Base-by-base conservation (phyloP, 306 rosid genomes). In the Quercus aquifolioides region DNA sequence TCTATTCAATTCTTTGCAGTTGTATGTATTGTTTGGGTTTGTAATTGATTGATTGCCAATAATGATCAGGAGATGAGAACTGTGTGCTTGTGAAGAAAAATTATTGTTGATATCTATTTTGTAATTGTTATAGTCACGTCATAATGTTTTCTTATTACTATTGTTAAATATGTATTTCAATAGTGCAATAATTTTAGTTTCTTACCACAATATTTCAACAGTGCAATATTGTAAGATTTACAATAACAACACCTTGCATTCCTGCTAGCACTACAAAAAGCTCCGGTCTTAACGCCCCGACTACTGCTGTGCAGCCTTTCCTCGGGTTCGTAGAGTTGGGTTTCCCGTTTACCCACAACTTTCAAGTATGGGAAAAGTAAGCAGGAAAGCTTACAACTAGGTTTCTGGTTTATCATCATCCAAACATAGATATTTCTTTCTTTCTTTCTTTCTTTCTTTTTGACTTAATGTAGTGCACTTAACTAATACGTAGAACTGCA, bases 1-100 rank as follows among this genome's bases (percentile, higher is more conserved):
- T 69, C 33, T 76, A 30, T 14, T 41, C 79, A 63, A 82, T 82
- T 82, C 82, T 73, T 90, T 74, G 82, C 64, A 75, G 82, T 75
- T 74, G 89, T 76, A 62, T 82, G 83, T 76, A 71, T 72, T 71
- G 60, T 30, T 51, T 68, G 80, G 18, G 9, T 58, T 72, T 75
- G 83, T 38, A 73, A 38, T 74, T 84, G 87, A 33, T 81, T 82
- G 82, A 69, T 81, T 75, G 52, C 54, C 25, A 80, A 73, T 74
- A 88, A 76, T 71, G 21, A 83, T 72, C 84, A 69, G 64, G 70
- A 80, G 74, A 81, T 73, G 82, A 55, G 79, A 81, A 58, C 5
- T 63, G 12, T 33, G 11, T 5, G 38, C 65, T 49, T 74, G 60
- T 60, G 73, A 67, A 68, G 64, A 18, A 76, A 74, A 51, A 30